These are phyloP conservation scores for Paramecium primaurelia DNA, from an alignment of 73 alveolate species.

Conservation along the genomic window DNA sequence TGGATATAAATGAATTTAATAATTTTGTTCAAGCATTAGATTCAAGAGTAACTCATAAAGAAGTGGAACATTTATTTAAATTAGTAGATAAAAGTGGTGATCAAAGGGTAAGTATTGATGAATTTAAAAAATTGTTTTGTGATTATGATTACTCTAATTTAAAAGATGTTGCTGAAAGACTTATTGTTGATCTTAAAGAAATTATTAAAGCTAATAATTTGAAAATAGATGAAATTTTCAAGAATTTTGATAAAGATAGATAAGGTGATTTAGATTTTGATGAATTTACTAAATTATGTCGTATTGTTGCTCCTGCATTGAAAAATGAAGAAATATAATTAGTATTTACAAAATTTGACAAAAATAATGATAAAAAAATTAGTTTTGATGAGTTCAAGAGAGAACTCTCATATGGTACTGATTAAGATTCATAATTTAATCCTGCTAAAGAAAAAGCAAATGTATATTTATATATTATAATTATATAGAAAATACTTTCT, in stretches of 20 bases:
- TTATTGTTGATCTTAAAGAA: slow-evolving; percentile 56
- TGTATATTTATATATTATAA: background rate
- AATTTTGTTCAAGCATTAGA: background rate
- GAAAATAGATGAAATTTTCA: slow-evolving; percentile 25
- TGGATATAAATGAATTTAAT: slow-evolving; percentile 11
- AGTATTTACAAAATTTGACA: slow-evolving; percentile 1
- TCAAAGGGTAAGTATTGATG: background rate
- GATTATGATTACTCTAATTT: slow-evolving; percentile 51
- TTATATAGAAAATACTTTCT: background rate
- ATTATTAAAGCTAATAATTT: slow-evolving; percentile 54
- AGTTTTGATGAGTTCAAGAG: slow-evolving; percentile 43
- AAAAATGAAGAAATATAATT: background rate
- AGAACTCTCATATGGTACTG: slow-evolving; percentile 11
- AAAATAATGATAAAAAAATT: slow-evolving; percentile 35
- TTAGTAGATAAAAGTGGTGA: background rate
- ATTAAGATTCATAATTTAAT: slow-evolving; percentile 3
- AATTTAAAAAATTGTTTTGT: slow-evolving; percentile 45
- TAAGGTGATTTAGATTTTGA: slow-evolving; percentile 48
- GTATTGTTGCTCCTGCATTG: slow-evolving; percentile 57
- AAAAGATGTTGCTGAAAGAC: slow-evolving; percentile 49
- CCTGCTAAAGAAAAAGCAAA: background rate
- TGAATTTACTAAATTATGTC: slow-evolving; percentile 45
- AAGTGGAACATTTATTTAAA: background rate
- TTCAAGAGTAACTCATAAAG: background rate
- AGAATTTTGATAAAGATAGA: slow-evolving; percentile 54